Evolutionary conservation across 2,329 filamentous ascomycete genomes (phyloP), one percentile per base, ranked within the genome.

Genomic region (Penicillium palitans): DNA sequence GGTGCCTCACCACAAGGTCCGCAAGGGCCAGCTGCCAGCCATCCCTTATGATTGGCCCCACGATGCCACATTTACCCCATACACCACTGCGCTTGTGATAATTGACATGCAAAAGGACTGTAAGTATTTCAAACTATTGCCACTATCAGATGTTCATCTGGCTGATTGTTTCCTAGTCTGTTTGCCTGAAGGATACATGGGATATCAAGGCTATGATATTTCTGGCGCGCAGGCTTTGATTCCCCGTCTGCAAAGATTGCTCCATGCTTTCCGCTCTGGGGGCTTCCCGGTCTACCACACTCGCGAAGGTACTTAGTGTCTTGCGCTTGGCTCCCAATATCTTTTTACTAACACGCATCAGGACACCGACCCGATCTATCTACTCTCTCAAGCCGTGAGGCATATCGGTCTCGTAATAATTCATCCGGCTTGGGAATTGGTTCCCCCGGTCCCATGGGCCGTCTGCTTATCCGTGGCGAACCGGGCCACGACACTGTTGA

Each of bases 391-490:
- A 73, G 76, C 12, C 75, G 84, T n/a, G 84, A 87, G 66, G 69
- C 69, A 2, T 80, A 79, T 50, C 79, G 84, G 4, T 84, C 81
- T 41, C 74, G 74, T 13, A 82, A 85, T 57, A 84, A 84, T 61
- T 63, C 76, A 5, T 76, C 77, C 0, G 76, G 78, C 8, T 64
- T 82, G n/a, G 80, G 81, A 0, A 85, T 86, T 46, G 80, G 78
- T 4, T 78, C 79, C 12, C 70, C 61, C 15, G 84, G 84, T 0
- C 84, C 84, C 1, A 69, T 86, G 45, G 84, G 85, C 1, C 80
- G 81, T n/a, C 76, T 87, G 2, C 72, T 87, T 4, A 75, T 87
- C 25, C 80, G 84, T 21, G 84, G 85, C 0, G 81, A 86, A 64
- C 66, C 74, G 24, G 85, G 85, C 0, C 84, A 86, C 65, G 83